Conservation (phyloP, 1,139 yeast genomes). For the Protomyces inouyei region DNA sequence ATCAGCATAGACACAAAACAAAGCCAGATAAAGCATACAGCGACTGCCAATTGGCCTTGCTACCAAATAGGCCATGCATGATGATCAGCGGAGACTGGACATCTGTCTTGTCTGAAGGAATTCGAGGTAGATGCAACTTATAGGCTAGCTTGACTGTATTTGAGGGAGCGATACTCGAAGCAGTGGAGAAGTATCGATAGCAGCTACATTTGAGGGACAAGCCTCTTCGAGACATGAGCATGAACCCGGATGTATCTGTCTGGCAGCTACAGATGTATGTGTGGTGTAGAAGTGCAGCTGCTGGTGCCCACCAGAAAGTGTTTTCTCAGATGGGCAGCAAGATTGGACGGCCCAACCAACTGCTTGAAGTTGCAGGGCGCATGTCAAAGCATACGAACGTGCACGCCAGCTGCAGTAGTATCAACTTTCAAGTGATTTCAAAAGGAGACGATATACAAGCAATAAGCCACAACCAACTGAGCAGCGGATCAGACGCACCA, state of each 20-base stretch:
- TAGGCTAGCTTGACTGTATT: slow-evolving; percentile 20
- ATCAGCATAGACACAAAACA: slow-evolving; percentile 27
- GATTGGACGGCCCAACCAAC: too few species aligned
- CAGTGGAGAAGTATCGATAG: neutral
- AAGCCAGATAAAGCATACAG: slow-evolving; percentile 50
- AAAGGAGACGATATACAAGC: too few species aligned
- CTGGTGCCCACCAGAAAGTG: too few species aligned
- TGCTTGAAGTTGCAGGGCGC: too few species aligned
- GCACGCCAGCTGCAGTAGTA: too few species aligned
- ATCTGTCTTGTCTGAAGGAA: neutral
- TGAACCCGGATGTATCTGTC: neutral
- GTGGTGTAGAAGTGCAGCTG: too few species aligned
- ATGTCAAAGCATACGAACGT: too few species aligned
- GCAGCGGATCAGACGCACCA: too few species aligned
- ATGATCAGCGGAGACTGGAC: slow-evolving; percentile 56
- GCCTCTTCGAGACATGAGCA: neutral
- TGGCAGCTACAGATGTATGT: too few species aligned
- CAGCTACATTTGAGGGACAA: neutral
- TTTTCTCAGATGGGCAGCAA: too few species aligned
- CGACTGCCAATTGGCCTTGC: slow-evolving; percentile 68
- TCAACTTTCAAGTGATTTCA: too few species aligned
- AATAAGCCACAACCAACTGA: too few species aligned
- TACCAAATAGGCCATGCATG: slow-evolving; percentile 87
- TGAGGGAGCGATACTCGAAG: neutral
- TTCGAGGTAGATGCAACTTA: slow-evolving; percentile 1